Evolutionary conservation across 768 basidiomycete species (phyloP).

Genomic region (Pisolithus orientalis): DNA sequence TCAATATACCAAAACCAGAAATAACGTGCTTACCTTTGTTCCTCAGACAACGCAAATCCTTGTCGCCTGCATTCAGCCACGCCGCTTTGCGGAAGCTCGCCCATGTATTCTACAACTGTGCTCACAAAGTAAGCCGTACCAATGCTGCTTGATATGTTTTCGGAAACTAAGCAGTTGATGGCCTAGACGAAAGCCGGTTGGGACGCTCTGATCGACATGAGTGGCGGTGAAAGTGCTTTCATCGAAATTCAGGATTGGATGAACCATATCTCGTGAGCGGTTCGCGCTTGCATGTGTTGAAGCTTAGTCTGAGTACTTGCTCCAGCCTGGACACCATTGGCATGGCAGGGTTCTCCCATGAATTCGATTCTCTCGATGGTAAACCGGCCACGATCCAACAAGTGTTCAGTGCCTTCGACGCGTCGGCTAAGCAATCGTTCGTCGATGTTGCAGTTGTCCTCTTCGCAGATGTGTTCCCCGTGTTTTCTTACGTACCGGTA

Average conservation of each 20-base stretch:
- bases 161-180: conserved; percentile 7
- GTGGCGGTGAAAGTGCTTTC: conserved; percentile 9
- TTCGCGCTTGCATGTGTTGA: too few relatives aligned
- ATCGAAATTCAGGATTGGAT: conserved; percentile 32
- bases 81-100: conserved; percentile 18
- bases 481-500: too few relatives aligned
- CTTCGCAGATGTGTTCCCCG: too few relatives aligned
- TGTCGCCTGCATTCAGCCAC: conserved; percentile 22
- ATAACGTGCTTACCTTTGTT: not conserved
- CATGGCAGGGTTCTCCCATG: too few relatives aligned
- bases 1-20: too few relatives aligned
- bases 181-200: conserved; percentile 22
- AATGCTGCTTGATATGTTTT: not conserved
- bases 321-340: too few relatives aligned
- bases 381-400: too few relatives aligned
- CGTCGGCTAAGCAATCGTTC: too few relatives aligned
- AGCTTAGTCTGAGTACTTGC: too few relatives aligned
- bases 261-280: conserved; percentile 20
- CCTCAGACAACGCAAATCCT: conserved; percentile 21
- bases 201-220: conserved; percentile 15
- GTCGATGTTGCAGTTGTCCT: conserved; percentile 2
- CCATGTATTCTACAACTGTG: conserved; percentile 22
- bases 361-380: too few relatives aligned
- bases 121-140: conserved; percentile 16
- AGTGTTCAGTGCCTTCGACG: too few relatives aligned